phyloP scores from a whole-genome alignment of 768 basidiomycete species.

The Amanita thiersii region DNA sequence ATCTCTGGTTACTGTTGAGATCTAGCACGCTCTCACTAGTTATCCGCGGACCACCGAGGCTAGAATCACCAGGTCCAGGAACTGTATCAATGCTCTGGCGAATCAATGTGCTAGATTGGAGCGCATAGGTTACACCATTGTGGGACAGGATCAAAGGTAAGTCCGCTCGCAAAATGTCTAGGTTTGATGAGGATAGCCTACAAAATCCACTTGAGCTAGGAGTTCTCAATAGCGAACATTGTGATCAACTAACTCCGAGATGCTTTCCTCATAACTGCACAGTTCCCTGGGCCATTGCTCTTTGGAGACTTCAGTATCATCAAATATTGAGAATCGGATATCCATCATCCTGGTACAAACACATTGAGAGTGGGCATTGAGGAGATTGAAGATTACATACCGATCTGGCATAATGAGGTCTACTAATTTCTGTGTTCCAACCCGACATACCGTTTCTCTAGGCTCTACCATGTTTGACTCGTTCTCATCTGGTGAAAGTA shows the following conservation, averaged over 20 bases:
- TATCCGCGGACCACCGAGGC: background rate
- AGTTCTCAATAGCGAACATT: background rate
- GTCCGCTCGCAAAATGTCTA: conserved; percentile 2
- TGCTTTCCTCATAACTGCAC: background rate
- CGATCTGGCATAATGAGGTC: conserved; percentile 17
- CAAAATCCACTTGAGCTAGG: background rate
- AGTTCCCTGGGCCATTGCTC: conserved; percentile 10
- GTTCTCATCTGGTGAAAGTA: too few species aligned
- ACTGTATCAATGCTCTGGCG: conserved; percentile 3
- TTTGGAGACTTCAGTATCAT: background rate
- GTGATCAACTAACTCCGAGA: conserved; percentile 3
- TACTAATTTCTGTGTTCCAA: conserved; percentile 6
- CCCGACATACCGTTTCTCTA: conserved; percentile 3
- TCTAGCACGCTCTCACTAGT: conserved; percentile 11
- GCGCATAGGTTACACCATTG: background rate
- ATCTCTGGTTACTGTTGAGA: conserved; percentile 8
- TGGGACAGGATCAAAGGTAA: background rate
- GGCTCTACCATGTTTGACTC: too few species aligned
- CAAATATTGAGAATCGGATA: background rate
- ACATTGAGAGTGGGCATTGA: conserved; percentile 1
- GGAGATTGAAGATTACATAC: conserved; percentile 8
- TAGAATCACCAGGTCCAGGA: background rate
- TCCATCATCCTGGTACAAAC: conserved; percentile 2
- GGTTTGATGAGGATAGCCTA: conserved; percentile 3
- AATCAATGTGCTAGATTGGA: conserved; percentile 2